Evolutionary conservation across 805 yeast genomes (phyloP).

Genomic region (Brettanomyces custersianus): DNA sequence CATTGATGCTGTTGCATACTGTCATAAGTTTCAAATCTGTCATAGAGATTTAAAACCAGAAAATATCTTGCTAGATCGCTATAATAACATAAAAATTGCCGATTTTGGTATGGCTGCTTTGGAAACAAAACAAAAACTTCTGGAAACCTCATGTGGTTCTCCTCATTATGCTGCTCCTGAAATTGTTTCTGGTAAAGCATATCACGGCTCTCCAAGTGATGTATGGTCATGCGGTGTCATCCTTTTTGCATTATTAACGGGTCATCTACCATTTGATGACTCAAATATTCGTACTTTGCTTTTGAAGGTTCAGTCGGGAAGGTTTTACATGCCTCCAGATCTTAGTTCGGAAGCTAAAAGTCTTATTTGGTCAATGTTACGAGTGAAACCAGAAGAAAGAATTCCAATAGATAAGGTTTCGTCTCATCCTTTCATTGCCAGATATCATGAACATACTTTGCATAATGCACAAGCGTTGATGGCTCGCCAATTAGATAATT

Average conservation of each 20-base stretch:
- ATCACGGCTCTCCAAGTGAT: constrained; percentile 80
- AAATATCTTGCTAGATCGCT: constrained; percentile 57
- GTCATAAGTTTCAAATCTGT: constrained; percentile 73
- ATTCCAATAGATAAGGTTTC: constrained; percentile 60
- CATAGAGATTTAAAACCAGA: constrained; percentile 82
- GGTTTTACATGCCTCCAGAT: constrained; percentile 60
- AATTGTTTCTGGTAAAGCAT: constrained; percentile 67
- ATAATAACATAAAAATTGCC: constrained; percentile 65
- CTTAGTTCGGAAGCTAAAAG: constrained; percentile 59
- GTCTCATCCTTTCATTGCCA: constrained; percentile 43
- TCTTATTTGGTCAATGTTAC: constrained; percentile 54
- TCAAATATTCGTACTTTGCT: constrained; percentile 64
- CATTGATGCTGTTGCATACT: constrained; percentile 67
- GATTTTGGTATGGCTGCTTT: constrained; percentile 89
- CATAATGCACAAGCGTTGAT: constrained; percentile 1
- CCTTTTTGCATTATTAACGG: constrained; percentile 68
- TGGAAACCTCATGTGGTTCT: constrained; percentile 79
- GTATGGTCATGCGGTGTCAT: constrained; percentile 88
- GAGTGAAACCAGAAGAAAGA: constrained; percentile 64
- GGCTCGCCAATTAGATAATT: constrained; percentile 14
- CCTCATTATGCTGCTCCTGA: constrained; percentile 90
- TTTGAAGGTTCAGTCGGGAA: constrained; percentile 69
- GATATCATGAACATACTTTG: constrained; percentile 24
- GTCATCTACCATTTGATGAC: constrained; percentile 78
- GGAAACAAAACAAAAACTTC: constrained; percentile 57